A percentile compares a stretch with the other conserved stretches of the same genome.
phyloP scores from a whole-genome alignment of 1,284 basidiomycete genomes.

The Xanthoconium separans region DNA sequence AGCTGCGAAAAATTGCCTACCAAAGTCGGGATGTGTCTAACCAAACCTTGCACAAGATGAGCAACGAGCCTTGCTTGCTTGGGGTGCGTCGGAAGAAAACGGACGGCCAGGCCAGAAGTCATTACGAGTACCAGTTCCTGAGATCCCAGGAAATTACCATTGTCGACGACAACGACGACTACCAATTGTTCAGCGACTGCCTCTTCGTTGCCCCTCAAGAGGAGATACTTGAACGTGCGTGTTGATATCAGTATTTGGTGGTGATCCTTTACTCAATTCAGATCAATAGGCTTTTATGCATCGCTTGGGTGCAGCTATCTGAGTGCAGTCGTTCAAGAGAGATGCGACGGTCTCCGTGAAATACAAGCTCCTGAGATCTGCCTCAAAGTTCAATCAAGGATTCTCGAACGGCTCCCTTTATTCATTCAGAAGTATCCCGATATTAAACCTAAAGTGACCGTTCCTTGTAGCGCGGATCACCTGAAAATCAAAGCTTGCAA shows the following conservation, averaged over 20 bases:
- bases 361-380: not conserved
- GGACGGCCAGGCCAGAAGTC: not conserved
- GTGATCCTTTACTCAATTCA: not conserved
- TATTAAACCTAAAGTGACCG: not conserved
- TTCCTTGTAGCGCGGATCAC: not conserved
- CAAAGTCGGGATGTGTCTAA: not conserved
- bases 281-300: not conserved
- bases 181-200: not conserved
- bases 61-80: not conserved
- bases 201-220: slow-evolving; percentile 4
- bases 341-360: not conserved
- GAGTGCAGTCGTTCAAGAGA: not conserved
- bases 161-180: slow-evolving; percentile 3
- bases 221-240: slow-evolving; percentile 1
- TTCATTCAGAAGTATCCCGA: not conserved
- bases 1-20: slow-evolving; percentile 1
- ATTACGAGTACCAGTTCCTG: not conserved
- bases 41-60: not conserved
- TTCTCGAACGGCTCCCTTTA: slow-evolving; percentile 3
- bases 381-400: not conserved
- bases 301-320: not conserved
- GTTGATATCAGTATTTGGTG: not conserved
- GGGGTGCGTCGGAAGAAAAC: not conserved
- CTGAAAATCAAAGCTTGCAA: slow-evolving; percentile 2
- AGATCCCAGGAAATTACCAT: not conserved